Conservation (phyloP, 768 basidiomycete genomes). For the Hysterangium stoloniferum region DNA sequence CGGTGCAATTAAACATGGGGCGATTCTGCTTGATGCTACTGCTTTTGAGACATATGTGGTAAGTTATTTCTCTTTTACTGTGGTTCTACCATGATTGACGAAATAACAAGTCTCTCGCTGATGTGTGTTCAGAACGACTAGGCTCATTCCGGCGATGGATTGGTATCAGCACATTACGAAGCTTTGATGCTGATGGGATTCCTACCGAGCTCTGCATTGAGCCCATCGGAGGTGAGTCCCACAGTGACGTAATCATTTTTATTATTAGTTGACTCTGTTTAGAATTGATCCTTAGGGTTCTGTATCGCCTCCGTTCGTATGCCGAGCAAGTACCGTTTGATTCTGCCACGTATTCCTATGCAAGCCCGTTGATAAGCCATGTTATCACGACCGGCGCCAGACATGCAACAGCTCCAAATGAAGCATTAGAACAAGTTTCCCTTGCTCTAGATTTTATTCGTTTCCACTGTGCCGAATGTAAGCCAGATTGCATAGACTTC, state of each 20-base stretch:
- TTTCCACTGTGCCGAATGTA: constrained; percentile 56
- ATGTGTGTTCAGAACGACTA: constrained; percentile 68
- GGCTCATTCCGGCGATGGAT: constrained; percentile 63
- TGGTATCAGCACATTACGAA: constrained; percentile 77
- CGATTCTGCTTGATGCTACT: constrained; percentile 48
- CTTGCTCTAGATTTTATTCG: constrained; percentile 62
- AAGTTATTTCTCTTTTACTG: constrained; percentile 21
- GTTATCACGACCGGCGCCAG: constrained; percentile 68
- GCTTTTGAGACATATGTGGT: constrained; percentile 80
- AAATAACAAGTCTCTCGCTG: constrained; percentile 48
- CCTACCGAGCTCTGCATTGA: constrained; percentile 71
- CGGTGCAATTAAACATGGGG: constrained; percentile 54
- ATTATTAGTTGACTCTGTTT: background rate
- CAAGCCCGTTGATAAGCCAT: constrained; percentile 63
- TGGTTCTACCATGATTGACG: background rate
- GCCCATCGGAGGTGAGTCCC: constrained; percentile 47
- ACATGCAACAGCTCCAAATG: constrained; percentile 56
- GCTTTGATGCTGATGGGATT: constrained; percentile 53
- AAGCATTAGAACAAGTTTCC: constrained; percentile 72
- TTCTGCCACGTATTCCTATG: constrained; percentile 76
- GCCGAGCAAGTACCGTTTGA: constrained; percentile 81
- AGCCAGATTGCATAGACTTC: no score
- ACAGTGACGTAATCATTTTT: no score
- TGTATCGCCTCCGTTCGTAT: constrained; percentile 75
- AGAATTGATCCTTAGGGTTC: constrained; percentile 77